These are phyloP conservation scores for Fomes fomentarius DNA, from an alignment of 1,284 basidiomycete species.

Conservation along the genomic window DNA sequence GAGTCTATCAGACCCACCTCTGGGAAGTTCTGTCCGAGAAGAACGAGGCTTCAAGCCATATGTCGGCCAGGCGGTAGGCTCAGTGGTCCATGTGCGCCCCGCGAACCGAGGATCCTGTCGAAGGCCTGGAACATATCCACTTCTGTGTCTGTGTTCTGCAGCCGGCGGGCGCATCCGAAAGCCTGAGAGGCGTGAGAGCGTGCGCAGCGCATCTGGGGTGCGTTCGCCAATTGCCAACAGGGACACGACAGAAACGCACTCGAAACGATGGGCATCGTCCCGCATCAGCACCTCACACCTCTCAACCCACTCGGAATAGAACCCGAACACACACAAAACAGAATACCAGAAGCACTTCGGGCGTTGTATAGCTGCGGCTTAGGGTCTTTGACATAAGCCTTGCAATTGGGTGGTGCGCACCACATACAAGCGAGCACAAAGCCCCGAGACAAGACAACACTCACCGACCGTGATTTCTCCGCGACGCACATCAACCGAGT, in stretches of 20 bases:
- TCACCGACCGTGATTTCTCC: constrained; percentile 10
- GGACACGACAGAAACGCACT: constrained; percentile 9
- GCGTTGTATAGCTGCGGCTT: constrained; percentile 3
- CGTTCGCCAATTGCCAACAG: constrained; percentile 5
- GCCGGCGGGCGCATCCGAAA: neutral
- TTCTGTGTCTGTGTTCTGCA: too few relatives aligned
- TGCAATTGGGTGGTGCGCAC: too few relatives aligned
- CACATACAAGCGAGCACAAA: neutral
- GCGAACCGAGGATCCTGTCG: neutral
- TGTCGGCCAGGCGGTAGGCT: too few relatives aligned
- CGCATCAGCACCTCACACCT: too few relatives aligned
- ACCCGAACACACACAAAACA: constrained; percentile 13
- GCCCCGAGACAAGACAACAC: neutral
- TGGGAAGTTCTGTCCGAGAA: neutral
- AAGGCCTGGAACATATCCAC: too few relatives aligned
- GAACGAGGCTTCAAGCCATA: too few relatives aligned
- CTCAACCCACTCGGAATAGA: constrained; percentile 3
- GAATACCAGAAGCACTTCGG: constrained; percentile 16
- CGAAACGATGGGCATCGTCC: constrained; percentile 2
- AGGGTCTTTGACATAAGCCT: too few relatives aligned
- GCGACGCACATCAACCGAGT: neutral
- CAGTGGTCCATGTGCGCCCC: neutral
- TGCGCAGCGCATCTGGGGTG: constrained; percentile 1
- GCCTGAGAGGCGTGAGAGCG: constrained; percentile 4
- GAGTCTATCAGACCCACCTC: constrained; percentile 19